phyloP scores from a whole-genome alignment of 805 yeast species.

The Candida easanensis region DNA sequence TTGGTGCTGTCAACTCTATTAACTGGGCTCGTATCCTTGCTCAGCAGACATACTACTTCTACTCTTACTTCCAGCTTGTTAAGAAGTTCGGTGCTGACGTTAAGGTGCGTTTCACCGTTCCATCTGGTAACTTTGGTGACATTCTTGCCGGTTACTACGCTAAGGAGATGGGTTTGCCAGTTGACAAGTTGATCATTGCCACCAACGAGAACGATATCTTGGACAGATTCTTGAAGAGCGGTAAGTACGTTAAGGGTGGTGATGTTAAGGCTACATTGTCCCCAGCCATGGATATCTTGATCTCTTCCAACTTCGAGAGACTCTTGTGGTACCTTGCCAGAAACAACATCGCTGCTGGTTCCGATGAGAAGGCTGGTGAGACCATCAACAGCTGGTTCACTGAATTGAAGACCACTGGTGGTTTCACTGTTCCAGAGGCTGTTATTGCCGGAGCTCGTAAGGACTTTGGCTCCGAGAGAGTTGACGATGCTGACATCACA shows the following conservation, averaged over 20 bases:
- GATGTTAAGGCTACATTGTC: conserved; percentile 86
- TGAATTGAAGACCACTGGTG: conserved; percentile 71
- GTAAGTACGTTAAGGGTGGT: conserved; percentile 72
- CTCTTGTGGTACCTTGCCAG: conserved; percentile 91
- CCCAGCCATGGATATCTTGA: conserved; percentile 98
- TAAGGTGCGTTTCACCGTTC: conserved; percentile 83
- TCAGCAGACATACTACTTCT: conserved; percentile 95
- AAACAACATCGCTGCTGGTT: conserved; percentile 52
- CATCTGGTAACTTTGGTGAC: conserved; percentile 98
- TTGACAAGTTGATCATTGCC: conserved; percentile 83
- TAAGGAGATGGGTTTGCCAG: conserved; percentile 91
- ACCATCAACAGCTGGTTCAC: conserved; percentile 74
- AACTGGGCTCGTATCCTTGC: conserved; percentile 99
- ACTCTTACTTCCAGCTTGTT: conserved; percentile 75
- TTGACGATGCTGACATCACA: conserved; percentile 75
- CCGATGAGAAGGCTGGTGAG: conserved; percentile 68
- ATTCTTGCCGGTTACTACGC: conserved; percentile 96
- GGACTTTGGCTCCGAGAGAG: conserved; percentile 77
- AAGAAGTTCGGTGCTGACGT: conserved; percentile 38
- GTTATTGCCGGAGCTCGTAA: conserved; percentile 64
- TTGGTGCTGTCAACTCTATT: conserved; percentile 97
- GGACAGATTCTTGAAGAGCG: conserved; percentile 86
- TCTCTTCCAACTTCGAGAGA: conserved; percentile 95
- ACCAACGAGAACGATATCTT: conserved; percentile 95
- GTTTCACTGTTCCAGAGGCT: conserved; percentile 63